Percentiles rank a stretch among this genome's conserved stretches.
Conservation (phyloP, 2,329 filamentous ascomycete genomes). For the Canariomyces notabilis region DNA sequence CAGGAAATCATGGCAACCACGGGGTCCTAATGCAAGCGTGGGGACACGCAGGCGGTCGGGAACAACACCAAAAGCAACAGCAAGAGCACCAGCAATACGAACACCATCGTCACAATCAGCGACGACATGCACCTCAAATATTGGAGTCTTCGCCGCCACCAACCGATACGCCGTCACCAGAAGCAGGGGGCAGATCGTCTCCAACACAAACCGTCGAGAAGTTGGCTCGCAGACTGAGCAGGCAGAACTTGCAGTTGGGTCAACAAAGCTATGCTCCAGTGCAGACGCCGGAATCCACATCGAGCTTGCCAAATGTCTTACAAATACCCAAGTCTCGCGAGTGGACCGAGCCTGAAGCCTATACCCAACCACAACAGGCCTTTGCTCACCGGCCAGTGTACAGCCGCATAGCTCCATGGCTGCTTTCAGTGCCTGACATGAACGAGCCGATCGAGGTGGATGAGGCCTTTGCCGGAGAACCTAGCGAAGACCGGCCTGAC, state of each 20-base stretch:
- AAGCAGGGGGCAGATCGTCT: not conserved
- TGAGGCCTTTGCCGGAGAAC: not conserved
- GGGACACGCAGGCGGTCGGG: not conserved
- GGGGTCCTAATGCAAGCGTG: not conserved
- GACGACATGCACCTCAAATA: not conserved
- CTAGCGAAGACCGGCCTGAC: not conserved
- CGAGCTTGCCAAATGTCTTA: not conserved
- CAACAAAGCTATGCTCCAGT: not conserved
- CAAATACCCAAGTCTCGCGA: slow-evolving; percentile 1
- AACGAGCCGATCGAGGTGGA: slow-evolving; percentile 4
- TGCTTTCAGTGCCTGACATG: not conserved
- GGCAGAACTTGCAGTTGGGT: slow-evolving; percentile 20
- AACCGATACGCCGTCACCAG: not conserved
- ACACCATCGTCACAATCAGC: not conserved
- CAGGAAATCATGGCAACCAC: slow-evolving; percentile 2
- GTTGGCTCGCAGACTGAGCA: slow-evolving; percentile 22
- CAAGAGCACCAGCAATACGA: slow-evolving; percentile 6
- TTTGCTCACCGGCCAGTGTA: not conserved
- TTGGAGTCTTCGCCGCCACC: not conserved
- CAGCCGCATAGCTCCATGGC: slow-evolving; percentile 1
- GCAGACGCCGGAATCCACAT: slow-evolving; percentile 2
- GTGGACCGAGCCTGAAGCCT: slow-evolving; percentile 12
- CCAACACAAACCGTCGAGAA: slow-evolving; percentile 13
- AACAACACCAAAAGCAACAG: slow-evolving; percentile 5
- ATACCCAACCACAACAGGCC: slow-evolving; percentile 8